Base-by-base conservation (phyloP, 2,329 filamentous ascomycete genomes). In the Claviceps cyperi region DNA sequence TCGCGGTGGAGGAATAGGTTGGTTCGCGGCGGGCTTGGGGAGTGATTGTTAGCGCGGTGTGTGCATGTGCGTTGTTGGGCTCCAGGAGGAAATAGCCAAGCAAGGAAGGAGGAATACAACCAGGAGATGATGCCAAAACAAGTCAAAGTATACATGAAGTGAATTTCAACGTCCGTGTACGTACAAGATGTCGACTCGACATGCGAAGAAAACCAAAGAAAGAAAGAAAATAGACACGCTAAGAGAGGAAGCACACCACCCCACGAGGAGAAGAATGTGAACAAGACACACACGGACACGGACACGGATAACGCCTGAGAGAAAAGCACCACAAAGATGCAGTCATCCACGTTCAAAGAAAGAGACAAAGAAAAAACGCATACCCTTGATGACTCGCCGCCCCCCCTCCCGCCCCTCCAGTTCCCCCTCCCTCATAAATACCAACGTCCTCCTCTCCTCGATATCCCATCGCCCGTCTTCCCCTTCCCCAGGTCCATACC, bases 1-100 rank as follows among this genome's bases (percentile, higher is more conserved):
- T 76, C 22, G 95, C 67, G 0, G 69, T 68, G 57, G 84, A 61
- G 21, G 61, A 60, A 53, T 67, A 64, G 15, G 62, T 61, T 7
- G 70, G 63, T 0, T 59, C 40, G 48, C 64, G 59, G 28, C 64
- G 63, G 47, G 48, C 50, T 51, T 35, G 9, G 43, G 11, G 28
- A 6, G 28, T 32, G 28, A 9, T 14, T 21, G 19, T 41, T 41
- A 21, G 17, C 15, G 37, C 15, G 7, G n/a, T 8, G 37, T 39
- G 37, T 15, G n/a, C 3, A 17, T 39, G 3, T 39, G 15, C 17
- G 6, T 8, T 39, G n/a, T n/a, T 38, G 15, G 15, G 14, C 24
- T 24, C 24, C 24, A 8, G 24, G 1, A 11, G 28, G 3, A 32
- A 32, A 32, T 32, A 9, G 28, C 9, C 28, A 32, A 32, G 28